phyloP scores from a whole-genome alignment of 768 basidiomycete genomes.

The Tylopilus felleus region DNA sequence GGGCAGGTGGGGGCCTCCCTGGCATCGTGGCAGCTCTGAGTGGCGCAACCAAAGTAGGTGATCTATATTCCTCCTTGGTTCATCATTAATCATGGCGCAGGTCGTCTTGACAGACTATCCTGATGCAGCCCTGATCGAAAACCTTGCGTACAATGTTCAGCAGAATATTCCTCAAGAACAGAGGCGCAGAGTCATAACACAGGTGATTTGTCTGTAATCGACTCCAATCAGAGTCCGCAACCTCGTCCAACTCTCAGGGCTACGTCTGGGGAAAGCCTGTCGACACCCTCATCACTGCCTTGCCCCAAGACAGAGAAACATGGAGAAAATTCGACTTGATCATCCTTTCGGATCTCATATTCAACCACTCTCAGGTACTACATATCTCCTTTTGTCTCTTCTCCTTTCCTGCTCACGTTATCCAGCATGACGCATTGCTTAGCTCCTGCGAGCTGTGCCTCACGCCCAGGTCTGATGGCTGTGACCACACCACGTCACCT shows the following conservation, averaged over 20 bases:
- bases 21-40: conserved; percentile 70
- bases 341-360: conserved; percentile 89
- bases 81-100: conserved; percentile 34
- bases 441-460: conserved; percentile 58
- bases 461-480: conserved; percentile 19
- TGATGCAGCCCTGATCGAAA: conserved; percentile 68
- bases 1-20: conserved; percentile 91
- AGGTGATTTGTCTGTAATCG: conserved; percentile 33
- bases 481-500: conserved; percentile 5
- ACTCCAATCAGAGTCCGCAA: conserved; percentile 20
- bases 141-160: conserved; percentile 66
- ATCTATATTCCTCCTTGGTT: not conserved
- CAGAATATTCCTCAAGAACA: conserved; percentile 44
- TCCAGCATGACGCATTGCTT: conserved; percentile 78
- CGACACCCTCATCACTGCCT: conserved; percentile 25
- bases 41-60: conserved; percentile 59
- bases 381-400: conserved; percentile 8
- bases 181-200: conserved; percentile 26
- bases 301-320: conserved; percentile 18
- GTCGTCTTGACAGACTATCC: conserved; percentile 93
- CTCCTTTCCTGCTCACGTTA: not conserved
- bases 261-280: conserved; percentile 79
- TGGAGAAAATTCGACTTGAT: conserved; percentile 64
- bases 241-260: conserved; percentile 42
- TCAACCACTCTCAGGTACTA: conserved; percentile 89